Evolutionary conservation across 306 rosid genomes (phyloP).

Genomic region (Mimosa pudica): DNA sequence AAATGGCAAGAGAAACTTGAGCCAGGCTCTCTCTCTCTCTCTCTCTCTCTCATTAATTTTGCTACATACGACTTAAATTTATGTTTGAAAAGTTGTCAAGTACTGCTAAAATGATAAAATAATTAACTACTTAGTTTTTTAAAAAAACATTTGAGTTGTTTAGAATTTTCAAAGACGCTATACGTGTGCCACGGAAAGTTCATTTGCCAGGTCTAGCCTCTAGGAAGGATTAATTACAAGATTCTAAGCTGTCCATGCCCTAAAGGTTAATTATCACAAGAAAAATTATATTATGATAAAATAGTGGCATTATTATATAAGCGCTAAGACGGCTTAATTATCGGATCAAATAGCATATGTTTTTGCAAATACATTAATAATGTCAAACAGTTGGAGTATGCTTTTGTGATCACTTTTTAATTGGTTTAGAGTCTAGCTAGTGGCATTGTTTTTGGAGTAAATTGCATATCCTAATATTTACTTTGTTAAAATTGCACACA

Average conservation of each 20-base stretch:
- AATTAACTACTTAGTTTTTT: not conserved
- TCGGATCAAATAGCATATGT: constrained; percentile 24
- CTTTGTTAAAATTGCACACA: no score
- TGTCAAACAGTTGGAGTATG: not conserved
- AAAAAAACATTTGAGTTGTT: not conserved
- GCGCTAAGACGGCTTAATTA: constrained; percentile 13
- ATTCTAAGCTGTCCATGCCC: not conserved
- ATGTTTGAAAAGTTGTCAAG: not conserved
- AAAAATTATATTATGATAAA: not conserved
- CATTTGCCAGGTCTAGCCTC: not conserved
- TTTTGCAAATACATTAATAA: constrained; percentile 16
- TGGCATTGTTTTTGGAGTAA: no score
- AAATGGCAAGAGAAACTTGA: not conserved
- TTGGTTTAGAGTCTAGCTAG: not conserved
- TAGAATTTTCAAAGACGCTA: not conserved
- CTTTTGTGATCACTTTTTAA: not conserved
- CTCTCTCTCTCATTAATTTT: not conserved
- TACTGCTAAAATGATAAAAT: not conserved
- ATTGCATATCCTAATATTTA: no score
- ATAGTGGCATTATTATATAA: not conserved
- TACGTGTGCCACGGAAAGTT: not conserved
- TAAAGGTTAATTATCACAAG: not conserved
- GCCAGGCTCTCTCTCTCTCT: not conserved
- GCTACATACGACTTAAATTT: not conserved
- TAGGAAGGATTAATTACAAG: not conserved